phyloP scores from a whole-genome alignment of 2,329 filamentous ascomycete genomes.

The Aspergillus ustus region DNA sequence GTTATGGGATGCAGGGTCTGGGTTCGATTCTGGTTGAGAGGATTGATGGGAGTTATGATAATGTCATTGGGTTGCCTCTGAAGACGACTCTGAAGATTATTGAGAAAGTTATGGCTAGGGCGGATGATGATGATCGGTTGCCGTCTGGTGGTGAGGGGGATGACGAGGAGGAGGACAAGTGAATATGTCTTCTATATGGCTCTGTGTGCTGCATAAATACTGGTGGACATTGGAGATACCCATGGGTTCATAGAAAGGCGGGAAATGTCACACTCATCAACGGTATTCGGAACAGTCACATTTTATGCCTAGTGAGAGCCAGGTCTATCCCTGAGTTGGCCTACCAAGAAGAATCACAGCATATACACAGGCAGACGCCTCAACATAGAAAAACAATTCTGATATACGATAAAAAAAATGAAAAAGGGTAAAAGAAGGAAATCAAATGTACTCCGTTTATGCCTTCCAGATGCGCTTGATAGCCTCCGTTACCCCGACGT shows the following conservation, averaged over 20 bases:
- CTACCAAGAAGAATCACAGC: slow-evolving; percentile 26
- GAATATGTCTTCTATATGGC: background rate
- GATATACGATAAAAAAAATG: slow-evolving; percentile 28
- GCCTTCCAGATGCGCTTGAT: slow-evolving; percentile 90
- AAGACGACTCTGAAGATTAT: slow-evolving; percentile 78
- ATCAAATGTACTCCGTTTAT: slow-evolving; percentile 38
- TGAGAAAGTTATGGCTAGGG: slow-evolving; percentile 82
- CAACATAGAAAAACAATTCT: slow-evolving; percentile 30
- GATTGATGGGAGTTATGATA: slow-evolving; percentile 89
- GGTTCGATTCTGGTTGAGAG: slow-evolving; percentile 85
- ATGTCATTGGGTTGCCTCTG: slow-evolving; percentile 89
- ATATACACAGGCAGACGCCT: slow-evolving; percentile 43
- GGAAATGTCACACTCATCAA: background rate
- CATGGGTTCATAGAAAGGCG: background rate
- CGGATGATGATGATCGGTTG: slow-evolving; percentile 65
- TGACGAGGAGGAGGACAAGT: slow-evolving; percentile 36
- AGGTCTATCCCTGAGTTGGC: slow-evolving; percentile 19
- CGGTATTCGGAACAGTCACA: slow-evolving; percentile 14
- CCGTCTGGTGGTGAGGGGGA: slow-evolving; percentile 32
- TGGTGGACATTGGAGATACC: slow-evolving; percentile 16
- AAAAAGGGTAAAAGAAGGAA: slow-evolving; percentile 30
- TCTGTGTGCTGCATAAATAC: slow-evolving; percentile 15
- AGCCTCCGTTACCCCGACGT: slow-evolving; percentile 89
- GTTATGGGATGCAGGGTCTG: slow-evolving; percentile 90
- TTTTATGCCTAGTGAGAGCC: slow-evolving; percentile 28